These are phyloP conservation scores for Pyricularia pennisetigena DNA, from an alignment of 2,329 filamentous ascomycete genomes.

Conservation along the genomic window DNA sequence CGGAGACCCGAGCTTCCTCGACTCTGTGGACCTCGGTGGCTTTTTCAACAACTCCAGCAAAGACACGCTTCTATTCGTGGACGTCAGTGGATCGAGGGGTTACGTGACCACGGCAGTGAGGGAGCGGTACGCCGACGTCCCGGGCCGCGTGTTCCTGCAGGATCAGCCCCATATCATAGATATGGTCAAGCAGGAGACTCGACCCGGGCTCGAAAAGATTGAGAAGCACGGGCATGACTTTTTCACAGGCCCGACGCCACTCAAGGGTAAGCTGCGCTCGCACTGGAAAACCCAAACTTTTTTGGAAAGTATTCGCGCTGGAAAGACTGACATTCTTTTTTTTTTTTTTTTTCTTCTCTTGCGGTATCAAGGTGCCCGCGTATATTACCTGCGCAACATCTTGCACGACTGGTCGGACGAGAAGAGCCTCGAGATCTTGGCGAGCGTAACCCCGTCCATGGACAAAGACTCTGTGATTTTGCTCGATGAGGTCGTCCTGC, in stretches of 20 bases:
- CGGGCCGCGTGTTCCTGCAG: conserved; percentile 26
- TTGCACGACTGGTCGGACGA: conserved; percentile 24
- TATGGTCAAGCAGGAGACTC: conserved; percentile 2
- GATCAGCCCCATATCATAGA: conserved; percentile 23
- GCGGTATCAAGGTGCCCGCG: conserved; percentile 17
- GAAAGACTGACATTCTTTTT: not conserved
- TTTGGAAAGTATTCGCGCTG: not conserved
- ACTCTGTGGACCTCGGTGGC: not conserved
- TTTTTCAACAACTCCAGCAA: not conserved
- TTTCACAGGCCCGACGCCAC: conserved; percentile 8
- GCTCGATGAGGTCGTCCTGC: conserved; percentile 31
- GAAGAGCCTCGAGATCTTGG: conserved; percentile 19
- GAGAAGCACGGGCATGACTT: conserved; percentile 10
- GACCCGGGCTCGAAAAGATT: conserved; percentile 2
- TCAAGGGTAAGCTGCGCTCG: conserved; percentile 6
- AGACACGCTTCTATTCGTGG: conserved; percentile 21
- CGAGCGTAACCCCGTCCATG: conserved; percentile 21
- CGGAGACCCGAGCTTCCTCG: not conserved
- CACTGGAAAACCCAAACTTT: not conserved
- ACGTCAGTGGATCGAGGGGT: conserved; percentile 29
- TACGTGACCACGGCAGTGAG: conserved; percentile 25
- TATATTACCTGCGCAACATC: conserved; percentile 24
- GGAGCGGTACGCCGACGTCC: conserved; percentile 19
- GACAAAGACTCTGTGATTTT: conserved; percentile 23
- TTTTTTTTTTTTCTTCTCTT: not conserved